Evolutionary conservation across 2,329 filamentous ascomycete genomes (phyloP).

Genomic region (Colletotrichum sp.): DNA sequence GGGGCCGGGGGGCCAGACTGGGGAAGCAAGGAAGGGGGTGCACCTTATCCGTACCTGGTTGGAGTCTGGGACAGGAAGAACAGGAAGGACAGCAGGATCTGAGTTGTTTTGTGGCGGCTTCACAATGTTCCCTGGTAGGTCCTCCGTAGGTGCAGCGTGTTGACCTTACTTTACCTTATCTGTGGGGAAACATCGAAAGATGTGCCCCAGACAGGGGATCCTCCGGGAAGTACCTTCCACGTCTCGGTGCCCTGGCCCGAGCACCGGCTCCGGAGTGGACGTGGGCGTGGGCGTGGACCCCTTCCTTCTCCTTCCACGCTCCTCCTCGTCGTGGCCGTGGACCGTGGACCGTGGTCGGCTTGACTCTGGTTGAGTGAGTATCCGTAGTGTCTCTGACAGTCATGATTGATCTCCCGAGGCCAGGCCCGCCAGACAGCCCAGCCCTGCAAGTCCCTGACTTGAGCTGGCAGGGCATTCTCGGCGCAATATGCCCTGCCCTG

Average conservation of each 20-base stretch:
- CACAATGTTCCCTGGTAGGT: too few species aligned
- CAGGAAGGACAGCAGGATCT: too few species aligned
- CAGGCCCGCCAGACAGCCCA: too few species aligned
- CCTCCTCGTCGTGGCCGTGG: neutral
- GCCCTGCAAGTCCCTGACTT: neutral
- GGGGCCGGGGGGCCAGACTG: too few species aligned
- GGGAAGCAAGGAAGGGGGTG: too few species aligned
- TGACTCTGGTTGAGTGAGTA: neutral
- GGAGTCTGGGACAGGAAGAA: too few species aligned
- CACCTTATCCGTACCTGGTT: too few species aligned
- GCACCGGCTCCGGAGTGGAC: neutral
- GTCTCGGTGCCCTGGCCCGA: neutral
- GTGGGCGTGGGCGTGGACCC: neutral
- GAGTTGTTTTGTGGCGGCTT: too few species aligned
- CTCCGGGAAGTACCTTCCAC: neutral
- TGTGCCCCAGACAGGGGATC: neutral
- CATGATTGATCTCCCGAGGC: too few species aligned
- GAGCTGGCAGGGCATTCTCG: neutral
- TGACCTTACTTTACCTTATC: constrained; percentile 7
- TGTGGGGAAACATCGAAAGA: constrained; percentile 21
- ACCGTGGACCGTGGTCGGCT: too few species aligned
- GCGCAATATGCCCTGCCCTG: neutral
- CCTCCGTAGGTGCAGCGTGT: too few species aligned
- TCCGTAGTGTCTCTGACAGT: neutral
- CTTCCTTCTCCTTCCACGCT: neutral